A percentile compares a stretch with the other conserved stretches of the same genome.
Evolutionary conservation across 805 yeast genomes (phyloP).

Genomic region (Nakazawaea holstii): DNA sequence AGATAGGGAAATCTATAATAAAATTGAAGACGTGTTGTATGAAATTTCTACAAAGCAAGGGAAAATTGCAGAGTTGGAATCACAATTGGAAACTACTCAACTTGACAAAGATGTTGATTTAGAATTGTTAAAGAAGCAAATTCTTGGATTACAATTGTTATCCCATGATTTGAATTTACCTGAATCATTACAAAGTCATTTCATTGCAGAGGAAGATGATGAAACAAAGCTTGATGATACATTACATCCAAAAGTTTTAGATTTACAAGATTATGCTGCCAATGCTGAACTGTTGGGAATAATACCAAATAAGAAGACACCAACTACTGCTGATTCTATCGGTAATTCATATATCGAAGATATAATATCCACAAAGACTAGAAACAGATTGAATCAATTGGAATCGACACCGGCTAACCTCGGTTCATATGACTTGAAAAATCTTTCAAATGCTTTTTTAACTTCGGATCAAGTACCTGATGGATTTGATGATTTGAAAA

Average conservation of each 20-base stretch:
- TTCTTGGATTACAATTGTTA: constrained; percentile 57
- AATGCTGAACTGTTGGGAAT: constrained; percentile 39
- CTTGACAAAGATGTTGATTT: constrained; percentile 32
- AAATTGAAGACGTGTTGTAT: constrained; percentile 36
- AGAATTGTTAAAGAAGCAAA: constrained; percentile 48
- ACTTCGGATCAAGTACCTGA: constrained; percentile 40
- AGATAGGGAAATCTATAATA: constrained; percentile 31
- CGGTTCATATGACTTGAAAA: constrained; percentile 46
- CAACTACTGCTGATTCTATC: constrained; percentile 34
- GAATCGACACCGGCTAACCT: constrained; percentile 66
- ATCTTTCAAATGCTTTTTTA: constrained; percentile 25
- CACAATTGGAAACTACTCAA: constrained; percentile 14
- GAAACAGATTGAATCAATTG: constrained; percentile 52
- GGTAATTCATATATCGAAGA: constrained; percentile 50
- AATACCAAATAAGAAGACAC: constrained; percentile 19
- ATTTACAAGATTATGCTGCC: constrained; percentile 21
- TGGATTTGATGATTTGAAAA: constrained; percentile 51
- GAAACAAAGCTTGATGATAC: constrained; percentile 6
- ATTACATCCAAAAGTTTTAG: not conserved
- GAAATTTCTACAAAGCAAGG: constrained; percentile 37
- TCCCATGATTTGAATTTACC: constrained; percentile 67
- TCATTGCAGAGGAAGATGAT: constrained; percentile 18
- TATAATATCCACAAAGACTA: constrained; percentile 46
- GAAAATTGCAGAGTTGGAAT: constrained; percentile 22
- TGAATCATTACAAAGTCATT: constrained; percentile 36